These are phyloP conservation scores for Fraxinus xanthoxyloides DNA, from an alignment of 305 asterid species.

Conservation along the genomic window DNA sequence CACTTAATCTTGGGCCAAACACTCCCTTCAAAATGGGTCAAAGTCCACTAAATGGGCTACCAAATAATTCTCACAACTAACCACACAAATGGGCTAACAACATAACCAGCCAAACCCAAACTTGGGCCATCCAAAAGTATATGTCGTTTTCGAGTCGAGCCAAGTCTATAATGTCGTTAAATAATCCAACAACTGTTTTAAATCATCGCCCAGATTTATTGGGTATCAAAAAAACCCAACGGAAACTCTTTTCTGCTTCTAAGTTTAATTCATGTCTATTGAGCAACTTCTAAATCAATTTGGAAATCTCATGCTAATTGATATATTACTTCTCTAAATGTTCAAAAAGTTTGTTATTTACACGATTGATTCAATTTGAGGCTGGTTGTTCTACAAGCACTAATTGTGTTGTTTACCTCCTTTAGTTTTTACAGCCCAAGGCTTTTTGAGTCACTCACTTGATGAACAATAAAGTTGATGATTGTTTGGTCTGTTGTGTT, in stretches of 20 bases:
- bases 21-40: not conserved
- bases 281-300: not conserved
- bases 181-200: no score
- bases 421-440: not conserved
- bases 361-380: not conserved
- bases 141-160: no score
- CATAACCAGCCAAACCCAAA: no score
- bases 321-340: not conserved
- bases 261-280: not conserved
- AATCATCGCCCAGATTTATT: no score
- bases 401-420: not conserved
- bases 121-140: no score
- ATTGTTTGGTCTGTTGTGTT: not conserved
- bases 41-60: conserved; percentile 13
- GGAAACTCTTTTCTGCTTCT: conserved; percentile 3
- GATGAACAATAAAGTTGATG: not conserved
- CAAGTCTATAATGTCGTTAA: no score
- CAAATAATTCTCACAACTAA: no score
- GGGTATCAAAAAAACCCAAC: no score
- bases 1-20: no score
- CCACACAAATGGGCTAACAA: no score
- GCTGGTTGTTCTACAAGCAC: not conserved
- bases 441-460: not conserved
- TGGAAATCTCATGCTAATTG: not conserved
- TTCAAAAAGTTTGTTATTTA: not conserved